These are phyloP conservation scores for Epichloe festucae DNA, from an alignment of 2,329 filamentous ascomycete species.

Conservation along the genomic window DNA sequence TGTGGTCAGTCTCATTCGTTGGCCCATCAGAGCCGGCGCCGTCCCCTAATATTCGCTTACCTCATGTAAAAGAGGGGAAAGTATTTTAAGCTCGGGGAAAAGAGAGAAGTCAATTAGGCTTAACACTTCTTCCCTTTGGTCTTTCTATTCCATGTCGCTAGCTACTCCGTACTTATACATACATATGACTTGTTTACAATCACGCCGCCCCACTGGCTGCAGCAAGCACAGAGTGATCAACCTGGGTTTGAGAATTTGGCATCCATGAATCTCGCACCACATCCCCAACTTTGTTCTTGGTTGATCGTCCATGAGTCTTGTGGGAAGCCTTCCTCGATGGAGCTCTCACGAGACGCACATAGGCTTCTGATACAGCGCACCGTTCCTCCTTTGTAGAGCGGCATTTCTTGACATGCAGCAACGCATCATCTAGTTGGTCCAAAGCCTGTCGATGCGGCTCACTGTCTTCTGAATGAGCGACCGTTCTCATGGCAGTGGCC, in stretches of 20 bases:
- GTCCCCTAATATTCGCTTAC: no score
- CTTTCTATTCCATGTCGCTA: not conserved
- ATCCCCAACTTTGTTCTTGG: not conserved
- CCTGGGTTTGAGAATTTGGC: not conserved
- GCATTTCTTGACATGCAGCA: constrained; percentile 14
- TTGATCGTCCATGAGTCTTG: not conserved
- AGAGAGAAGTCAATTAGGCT: no score
- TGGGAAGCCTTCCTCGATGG: not conserved
- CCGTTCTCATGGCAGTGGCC: constrained; percentile 15
- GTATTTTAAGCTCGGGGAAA: no score
- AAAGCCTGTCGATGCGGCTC: constrained; percentile 14
- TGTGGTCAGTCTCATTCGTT: not conserved
- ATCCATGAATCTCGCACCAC: not conserved
- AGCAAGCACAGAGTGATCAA: not conserved
- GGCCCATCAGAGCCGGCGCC: not conserved
- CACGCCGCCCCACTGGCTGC: not conserved
- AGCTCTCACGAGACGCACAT: constrained; percentile 7
- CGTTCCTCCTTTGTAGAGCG: constrained; percentile 9
- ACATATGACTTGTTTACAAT: constrained; percentile 1
- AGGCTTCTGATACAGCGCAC: constrained; percentile 10
- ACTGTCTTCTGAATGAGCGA: constrained; percentile 5
- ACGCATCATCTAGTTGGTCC: constrained; percentile 10
- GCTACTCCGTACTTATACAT: not conserved
- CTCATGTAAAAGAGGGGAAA: no score
- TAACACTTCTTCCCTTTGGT: no score